Percentiles rank a stretch among this genome's conserved stretches.
Evolutionary conservation across 805 yeast genomes (phyloP).

Genomic region (Candida pini): DNA sequence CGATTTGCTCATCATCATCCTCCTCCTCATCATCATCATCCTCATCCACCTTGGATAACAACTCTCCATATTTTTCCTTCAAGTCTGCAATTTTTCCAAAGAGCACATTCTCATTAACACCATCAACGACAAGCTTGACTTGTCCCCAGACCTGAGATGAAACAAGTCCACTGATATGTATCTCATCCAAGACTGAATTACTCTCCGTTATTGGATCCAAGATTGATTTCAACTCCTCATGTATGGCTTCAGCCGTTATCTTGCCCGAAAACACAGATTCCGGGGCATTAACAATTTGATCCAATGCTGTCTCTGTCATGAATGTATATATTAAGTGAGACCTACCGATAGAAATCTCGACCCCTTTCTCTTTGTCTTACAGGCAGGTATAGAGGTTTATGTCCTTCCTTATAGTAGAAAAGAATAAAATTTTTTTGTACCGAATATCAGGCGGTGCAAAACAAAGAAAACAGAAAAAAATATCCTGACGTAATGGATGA

Average conservation of each 20-base stretch:
- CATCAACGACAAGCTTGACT: constrained; percentile 77
- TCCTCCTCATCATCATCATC: constrained; percentile 22
- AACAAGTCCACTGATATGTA: constrained; percentile 80
- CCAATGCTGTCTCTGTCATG: constrained; percentile 5
- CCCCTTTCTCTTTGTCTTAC: not conserved
- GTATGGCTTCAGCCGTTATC: constrained; percentile 14
- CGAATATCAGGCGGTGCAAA: too few species aligned
- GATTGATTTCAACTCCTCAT: constrained; percentile 37
- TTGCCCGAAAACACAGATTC: constrained; percentile 12
- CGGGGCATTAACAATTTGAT: constrained; percentile 14
- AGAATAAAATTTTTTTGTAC: not conserved
- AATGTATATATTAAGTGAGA: too few species aligned
- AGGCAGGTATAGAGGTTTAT: too few species aligned
- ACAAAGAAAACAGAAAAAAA: too few species aligned
- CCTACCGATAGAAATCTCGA: too few species aligned
- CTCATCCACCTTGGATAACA: constrained; percentile 10
- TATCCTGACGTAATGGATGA: too few species aligned
- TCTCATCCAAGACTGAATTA: constrained; percentile 68
- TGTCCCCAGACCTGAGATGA: constrained; percentile 94
- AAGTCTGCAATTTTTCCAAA: constrained; percentile 50
- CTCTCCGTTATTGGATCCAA: constrained; percentile 48
- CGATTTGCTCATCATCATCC: constrained; percentile 14
- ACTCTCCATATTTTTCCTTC: constrained; percentile 30
- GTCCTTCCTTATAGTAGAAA: too few species aligned
- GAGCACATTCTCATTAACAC: constrained; percentile 60